Percentiles rank a stretch among this genome's conserved stretches.
phyloP scores from a whole-genome alignment of 306 rosid species.

The Pachyrhizus erosus region DNA sequence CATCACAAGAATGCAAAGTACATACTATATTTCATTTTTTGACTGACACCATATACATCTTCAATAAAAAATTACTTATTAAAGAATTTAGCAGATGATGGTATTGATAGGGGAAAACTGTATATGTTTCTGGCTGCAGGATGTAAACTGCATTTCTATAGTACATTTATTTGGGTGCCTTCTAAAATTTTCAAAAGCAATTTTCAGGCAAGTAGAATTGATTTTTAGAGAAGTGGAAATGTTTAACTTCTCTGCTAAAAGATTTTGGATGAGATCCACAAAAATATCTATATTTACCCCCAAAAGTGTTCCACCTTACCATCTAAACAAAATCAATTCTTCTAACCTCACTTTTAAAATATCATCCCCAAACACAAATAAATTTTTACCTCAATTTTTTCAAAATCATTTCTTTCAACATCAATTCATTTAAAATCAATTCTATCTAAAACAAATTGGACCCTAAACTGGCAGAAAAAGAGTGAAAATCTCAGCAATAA shows the following conservation, averaged over 20 bases:
- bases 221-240: neutral
- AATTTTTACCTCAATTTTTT: neutral
- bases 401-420: neutral
- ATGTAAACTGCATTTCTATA: neutral
- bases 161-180: neutral
- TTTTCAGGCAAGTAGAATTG: neutral
- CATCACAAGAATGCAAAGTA: slow-evolving; percentile 29
- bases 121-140: neutral
- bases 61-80: slow-evolving; percentile 19
- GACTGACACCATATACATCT: neutral
- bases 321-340: slow-evolving; percentile 1
- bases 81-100: slow-evolving; percentile 8
- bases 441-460: neutral
- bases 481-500: slow-evolving; percentile 20
- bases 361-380: neutral
- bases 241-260: neutral
- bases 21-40: neutral
- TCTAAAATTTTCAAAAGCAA: neutral
- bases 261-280: neutral
- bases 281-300: neutral
- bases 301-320: neutral
- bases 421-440: neutral
- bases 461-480: neutral
- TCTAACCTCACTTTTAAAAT: slow-evolving; percentile 1
- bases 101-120: neutral